These are phyloP conservation scores for Cercospora sesami DNA, from an alignment of 2,329 filamentous ascomycete genomes.

Conservation along the genomic window DNA sequence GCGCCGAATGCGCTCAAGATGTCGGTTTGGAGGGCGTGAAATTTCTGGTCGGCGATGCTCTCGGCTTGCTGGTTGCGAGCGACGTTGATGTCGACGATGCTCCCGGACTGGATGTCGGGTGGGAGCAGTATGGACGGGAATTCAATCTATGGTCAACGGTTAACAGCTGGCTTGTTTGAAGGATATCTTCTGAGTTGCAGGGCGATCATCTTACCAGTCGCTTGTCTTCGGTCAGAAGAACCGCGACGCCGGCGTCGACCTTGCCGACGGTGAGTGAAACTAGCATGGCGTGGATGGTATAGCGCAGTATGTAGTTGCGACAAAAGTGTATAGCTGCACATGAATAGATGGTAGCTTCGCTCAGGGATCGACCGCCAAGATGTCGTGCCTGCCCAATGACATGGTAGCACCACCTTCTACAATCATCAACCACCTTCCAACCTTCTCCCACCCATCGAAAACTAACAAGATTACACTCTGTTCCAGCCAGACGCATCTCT, in stretches of 20 bases:
- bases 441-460: background rate
- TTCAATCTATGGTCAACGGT: conserved; percentile 69
- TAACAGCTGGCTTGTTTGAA: conserved; percentile 19
- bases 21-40: conserved; percentile 80
- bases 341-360: background rate
- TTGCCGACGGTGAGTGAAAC: conserved; percentile 98
- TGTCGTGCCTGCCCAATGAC: background rate
- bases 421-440: background rate
- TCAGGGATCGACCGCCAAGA: background rate
- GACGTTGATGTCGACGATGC: conserved; percentile 97
- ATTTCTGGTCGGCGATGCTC: conserved; percentile 68
- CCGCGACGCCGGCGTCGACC: conserved; percentile 96
- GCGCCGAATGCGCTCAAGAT: conserved; percentile 87
- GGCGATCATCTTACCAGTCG: conserved; percentile 68
- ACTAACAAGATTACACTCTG: background rate
- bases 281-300: conserved; percentile 62
- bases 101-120: conserved; percentile 90
- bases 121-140: conserved; percentile 97
- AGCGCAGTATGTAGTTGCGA: background rate
- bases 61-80: conserved; percentile 82
- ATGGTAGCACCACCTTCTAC: background rate
- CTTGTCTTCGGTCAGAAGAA: conserved; percentile 94
- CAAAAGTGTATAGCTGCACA: background rate
- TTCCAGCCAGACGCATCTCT: background rate
- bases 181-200: background rate